These are phyloP conservation scores for Dorcoceras hygrometricum DNA, from an alignment of 257 asterid genomes.

Conservation along the genomic window DNA sequence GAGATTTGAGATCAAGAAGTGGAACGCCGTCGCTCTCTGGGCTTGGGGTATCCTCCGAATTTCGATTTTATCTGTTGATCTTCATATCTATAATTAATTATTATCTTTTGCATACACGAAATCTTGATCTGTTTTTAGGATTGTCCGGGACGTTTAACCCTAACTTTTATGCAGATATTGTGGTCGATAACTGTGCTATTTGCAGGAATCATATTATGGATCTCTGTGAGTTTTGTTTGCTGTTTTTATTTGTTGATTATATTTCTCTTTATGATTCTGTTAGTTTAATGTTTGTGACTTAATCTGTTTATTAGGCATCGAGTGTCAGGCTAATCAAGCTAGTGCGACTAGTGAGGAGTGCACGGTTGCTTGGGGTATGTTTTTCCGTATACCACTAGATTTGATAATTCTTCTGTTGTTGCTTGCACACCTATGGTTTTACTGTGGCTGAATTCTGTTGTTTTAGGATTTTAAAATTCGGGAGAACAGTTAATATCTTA, in stretches of 20 bases:
- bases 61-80: constrained; percentile 15
- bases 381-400: neutral
- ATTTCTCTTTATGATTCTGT: neutral
- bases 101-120: neutral
- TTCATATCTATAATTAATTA: neutral
- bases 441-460: neutral
- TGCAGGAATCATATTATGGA: constrained; percentile 98
- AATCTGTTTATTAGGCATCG: constrained; percentile 57
- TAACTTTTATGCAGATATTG: constrained; percentile 66
- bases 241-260: neutral
- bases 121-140: constrained; percentile 9
- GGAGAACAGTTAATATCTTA: neutral
- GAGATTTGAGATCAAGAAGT: constrained; percentile 83
- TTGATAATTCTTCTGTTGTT: neutral
- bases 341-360: constrained; percentile 98
- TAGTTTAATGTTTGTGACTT: constrained; percentile 7
- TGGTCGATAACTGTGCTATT: constrained; percentile 93
- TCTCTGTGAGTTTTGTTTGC: constrained; percentile 60
- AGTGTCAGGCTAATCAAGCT: constrained; percentile 99
- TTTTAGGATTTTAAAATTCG: neutral
- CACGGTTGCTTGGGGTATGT: constrained; percentile 98
- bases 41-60: constrained; percentile 68
- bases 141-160: constrained; percentile 24
- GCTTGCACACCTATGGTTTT: neutral
- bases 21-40: constrained; percentile 95